Conservation (phyloP, 2,329 filamentous ascomycete species). For the Nemania abortiva region DNA sequence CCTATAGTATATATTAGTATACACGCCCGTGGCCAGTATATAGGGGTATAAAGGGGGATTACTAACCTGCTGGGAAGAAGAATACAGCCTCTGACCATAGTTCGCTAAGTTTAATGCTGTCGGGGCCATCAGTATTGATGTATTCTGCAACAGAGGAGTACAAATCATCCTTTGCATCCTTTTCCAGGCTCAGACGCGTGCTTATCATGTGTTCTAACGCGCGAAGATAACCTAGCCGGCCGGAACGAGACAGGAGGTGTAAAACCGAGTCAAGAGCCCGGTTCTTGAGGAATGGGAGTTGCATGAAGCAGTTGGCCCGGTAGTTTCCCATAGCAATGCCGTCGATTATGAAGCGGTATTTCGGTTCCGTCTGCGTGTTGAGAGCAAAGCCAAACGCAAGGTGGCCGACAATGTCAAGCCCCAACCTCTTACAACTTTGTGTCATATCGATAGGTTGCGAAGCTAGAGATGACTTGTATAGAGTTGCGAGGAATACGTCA, state of each 20-base stretch:
- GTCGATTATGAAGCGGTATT: constrained; percentile 31
- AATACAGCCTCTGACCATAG: constrained; percentile 29
- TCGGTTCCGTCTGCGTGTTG: constrained; percentile 34
- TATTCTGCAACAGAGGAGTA: constrained; percentile 33
- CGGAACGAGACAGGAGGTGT: neutral
- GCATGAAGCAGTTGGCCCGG: constrained; percentile 36
- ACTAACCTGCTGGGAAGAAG: neutral
- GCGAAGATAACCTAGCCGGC: constrained; percentile 24
- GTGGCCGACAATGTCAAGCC: constrained; percentile 34
- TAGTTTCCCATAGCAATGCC: constrained; percentile 27
- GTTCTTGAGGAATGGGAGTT: constrained; percentile 36
- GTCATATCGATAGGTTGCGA: constrained; percentile 34
- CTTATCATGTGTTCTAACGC: constrained; percentile 34
- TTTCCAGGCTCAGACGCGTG: constrained; percentile 18
- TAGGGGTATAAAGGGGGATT: neutral
- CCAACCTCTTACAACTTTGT: constrained; percentile 23
- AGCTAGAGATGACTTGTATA: neutral
- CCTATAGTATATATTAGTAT: neutral
- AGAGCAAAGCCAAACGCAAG: constrained; percentile 40
- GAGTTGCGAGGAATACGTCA: constrained; percentile 26
- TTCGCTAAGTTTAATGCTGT: constrained; percentile 13
- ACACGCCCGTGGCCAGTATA: neutral
- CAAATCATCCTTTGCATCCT: constrained; percentile 34
- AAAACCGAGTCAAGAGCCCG: constrained; percentile 2
- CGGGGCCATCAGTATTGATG: neutral